Conservation (phyloP, 345 rosid genomes). For the Eucalyptus tenuipes region DNA sequence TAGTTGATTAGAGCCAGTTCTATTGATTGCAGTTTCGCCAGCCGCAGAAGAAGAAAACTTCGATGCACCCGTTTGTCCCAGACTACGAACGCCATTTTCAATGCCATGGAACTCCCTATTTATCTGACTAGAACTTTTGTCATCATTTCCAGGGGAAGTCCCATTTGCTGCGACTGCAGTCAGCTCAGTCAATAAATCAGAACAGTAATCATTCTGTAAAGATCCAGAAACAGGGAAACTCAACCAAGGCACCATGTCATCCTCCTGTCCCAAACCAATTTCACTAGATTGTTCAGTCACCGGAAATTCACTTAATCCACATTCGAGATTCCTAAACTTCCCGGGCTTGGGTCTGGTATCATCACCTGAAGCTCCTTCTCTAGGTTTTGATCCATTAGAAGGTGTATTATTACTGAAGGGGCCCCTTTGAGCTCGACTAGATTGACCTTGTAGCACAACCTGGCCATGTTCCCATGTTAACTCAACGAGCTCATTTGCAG, state of each 20-base stretch:
- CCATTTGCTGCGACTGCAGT: conserved; percentile 43
- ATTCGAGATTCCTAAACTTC: conserved; percentile 10
- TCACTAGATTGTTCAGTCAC: conserved; percentile 31
- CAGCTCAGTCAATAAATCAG: conserved; percentile 47
- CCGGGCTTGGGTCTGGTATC: conserved; percentile 10
- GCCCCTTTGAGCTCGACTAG: conserved; percentile 30
- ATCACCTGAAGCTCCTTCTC: conserved; percentile 12
- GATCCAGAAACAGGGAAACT: conserved; percentile 34
- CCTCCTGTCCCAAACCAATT: conserved; percentile 45
- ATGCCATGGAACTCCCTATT: conserved; percentile 1
- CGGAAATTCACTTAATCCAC: conserved; percentile 32
- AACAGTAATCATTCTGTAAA: conserved; percentile 29
- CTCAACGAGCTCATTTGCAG: conserved; percentile 52
- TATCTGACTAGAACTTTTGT: conserved; percentile 14
- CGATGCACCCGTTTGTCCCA: conserved; percentile 7
- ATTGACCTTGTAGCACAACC: conserved; percentile 46
- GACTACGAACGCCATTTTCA: conserved; percentile 3
- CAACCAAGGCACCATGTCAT: conserved; percentile 64
- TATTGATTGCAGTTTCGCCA: not conserved
- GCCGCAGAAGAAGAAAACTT: conserved; percentile 1
- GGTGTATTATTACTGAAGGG: conserved; percentile 3
- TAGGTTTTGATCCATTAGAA: conserved; percentile 2
- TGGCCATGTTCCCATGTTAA: conserved; percentile 81
- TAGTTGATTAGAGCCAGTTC: conserved; percentile 10
- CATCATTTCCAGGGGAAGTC: conserved; percentile 18